Percentiles rank a stretch among this genome's conserved stretches.
Evolutionary conservation across 108 stramenopile genomes (phyloP).

Genomic region (Fistulifera pelliculosa): DNA sequence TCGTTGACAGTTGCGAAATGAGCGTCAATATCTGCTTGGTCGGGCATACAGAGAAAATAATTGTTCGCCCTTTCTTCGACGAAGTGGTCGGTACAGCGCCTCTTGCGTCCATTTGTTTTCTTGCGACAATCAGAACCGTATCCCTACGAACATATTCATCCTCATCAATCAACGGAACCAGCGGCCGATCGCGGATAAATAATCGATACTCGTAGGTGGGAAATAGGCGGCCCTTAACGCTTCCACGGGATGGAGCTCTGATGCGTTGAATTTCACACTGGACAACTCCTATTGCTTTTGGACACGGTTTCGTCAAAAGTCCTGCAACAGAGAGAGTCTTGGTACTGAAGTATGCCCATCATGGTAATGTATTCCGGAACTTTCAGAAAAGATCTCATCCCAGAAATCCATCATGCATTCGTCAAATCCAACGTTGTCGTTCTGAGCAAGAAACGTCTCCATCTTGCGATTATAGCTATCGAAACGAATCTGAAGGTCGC

Average conservation of each 20-base stretch:
- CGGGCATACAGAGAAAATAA: slow-evolving; percentile 61
- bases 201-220: slow-evolving; percentile 78
- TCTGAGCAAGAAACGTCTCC: neutral
- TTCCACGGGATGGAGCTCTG: slow-evolving; percentile 31
- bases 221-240: slow-evolving; percentile 64
- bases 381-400: slow-evolving; percentile 64
- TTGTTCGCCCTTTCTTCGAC: slow-evolving; percentile 65
- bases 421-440: slow-evolving; percentile 39
- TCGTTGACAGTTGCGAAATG: slow-evolving; percentile 47
- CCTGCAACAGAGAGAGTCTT: slow-evolving; percentile 40
- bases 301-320: slow-evolving; percentile 71
- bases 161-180: neutral
- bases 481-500: slow-evolving; percentile 1
- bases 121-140: slow-evolving; percentile 65
- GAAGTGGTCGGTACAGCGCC: slow-evolving; percentile 27
- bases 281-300: slow-evolving; percentile 68
- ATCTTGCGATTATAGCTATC: slow-evolving; percentile 1
- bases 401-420: slow-evolving; percentile 77
- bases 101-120: slow-evolving; percentile 15
- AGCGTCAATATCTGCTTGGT: slow-evolving; percentile 51
- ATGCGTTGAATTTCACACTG: slow-evolving; percentile 83
- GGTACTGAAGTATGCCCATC: slow-evolving; percentile 69
- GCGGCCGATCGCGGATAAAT: slow-evolving; percentile 57
- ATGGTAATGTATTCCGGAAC: slow-evolving; percentile 55
- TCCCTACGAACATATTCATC: slow-evolving; percentile 32